Evolutionary conservation across 257 asterid species (phyloP), one percentile per base, ranked within the genome.

Genomic region (Eustoma russellianum): DNA sequence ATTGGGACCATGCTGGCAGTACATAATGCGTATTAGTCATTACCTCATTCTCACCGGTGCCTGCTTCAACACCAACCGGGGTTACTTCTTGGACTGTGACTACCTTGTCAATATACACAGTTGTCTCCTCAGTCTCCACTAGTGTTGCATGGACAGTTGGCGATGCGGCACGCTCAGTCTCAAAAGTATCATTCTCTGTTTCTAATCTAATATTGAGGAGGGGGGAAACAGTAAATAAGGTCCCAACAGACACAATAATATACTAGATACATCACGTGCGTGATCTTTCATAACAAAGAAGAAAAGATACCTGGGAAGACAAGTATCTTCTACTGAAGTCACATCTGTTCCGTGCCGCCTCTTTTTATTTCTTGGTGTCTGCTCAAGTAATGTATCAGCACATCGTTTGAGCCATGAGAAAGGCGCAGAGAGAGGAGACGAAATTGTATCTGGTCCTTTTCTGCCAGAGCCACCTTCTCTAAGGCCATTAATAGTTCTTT

Each of bases 331-430:
- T 61, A 46, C 68, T 54, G 76, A 33, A 45, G 50, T 28, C 49
- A 38, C 59, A 34, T 77, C 83, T 24, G 66, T 66, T 41, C 74
- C 94, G 62, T 66, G 77, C 83, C 74, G 82, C 60, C 79, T 72
- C 55, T 71, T 87, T 53, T 84, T 91, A 66, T 63, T 80, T 56
- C 65, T 83, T 63, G 58, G 88, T 15, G 74, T 74, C 59, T 66
- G 94, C 66, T 92, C 98, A 35, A 85, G 82, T 50, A 92, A 64
- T 2, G 90, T 79, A 81, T 92, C 94, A 66, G 97, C 98, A 73
- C 83, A 85, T 24, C 95, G 70, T 67, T 81, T 92, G 56, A 92
- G 77, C 98, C 95, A 92, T 3, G 93, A 80, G 18, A 92, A 68
- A 60, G 98, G 85, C 62, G 84, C 70, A 71, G 90, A 64, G 56